phyloP scores from a whole-genome alignment of 23 red algal genomes.

The Gracilaria caudata region DNA sequence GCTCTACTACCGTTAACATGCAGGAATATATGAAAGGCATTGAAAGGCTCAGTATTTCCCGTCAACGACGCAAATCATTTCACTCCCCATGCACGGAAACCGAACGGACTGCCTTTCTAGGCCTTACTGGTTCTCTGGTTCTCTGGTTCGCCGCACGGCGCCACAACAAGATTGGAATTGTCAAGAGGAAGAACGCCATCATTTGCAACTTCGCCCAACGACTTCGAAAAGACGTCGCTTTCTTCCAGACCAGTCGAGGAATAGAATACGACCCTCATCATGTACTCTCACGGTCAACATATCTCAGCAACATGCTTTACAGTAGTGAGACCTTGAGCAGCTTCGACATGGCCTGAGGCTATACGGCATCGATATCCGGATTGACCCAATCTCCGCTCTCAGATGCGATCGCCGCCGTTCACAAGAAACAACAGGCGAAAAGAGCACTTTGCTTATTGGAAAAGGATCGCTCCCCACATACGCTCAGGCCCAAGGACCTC shows the following conservation, averaged over 20 bases:
- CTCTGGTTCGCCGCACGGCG: too few relatives aligned
- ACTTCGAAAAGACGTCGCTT: neutral
- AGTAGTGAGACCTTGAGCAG: neutral
- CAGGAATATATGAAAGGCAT: conserved; percentile 40
- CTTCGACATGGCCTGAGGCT: neutral
- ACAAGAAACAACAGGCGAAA: conserved; percentile 5
- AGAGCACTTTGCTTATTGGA: neutral
- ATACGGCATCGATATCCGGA: neutral
- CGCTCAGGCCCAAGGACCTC: neutral
- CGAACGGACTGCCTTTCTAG: conserved; percentile 4
- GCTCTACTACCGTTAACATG: conserved; percentile 16
- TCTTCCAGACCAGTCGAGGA: conserved; percentile 12
- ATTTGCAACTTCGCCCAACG: too few relatives aligned
- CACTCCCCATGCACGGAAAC: neutral
- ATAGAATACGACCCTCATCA: neutral
- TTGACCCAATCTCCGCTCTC: neutral
- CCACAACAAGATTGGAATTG: too few relatives aligned
- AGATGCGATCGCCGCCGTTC: neutral
- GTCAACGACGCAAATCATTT: neutral
- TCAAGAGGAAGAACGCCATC: too few relatives aligned
- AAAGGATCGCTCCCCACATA: neutral
- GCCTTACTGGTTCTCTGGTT: conserved; percentile 7
- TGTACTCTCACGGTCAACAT: neutral
- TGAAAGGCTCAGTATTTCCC: neutral
- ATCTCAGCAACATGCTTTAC: conserved; percentile 1